Base-by-base conservation (phyloP, 1,139 yeast genomes). In the Wickerhamomyces sp. region DNA sequence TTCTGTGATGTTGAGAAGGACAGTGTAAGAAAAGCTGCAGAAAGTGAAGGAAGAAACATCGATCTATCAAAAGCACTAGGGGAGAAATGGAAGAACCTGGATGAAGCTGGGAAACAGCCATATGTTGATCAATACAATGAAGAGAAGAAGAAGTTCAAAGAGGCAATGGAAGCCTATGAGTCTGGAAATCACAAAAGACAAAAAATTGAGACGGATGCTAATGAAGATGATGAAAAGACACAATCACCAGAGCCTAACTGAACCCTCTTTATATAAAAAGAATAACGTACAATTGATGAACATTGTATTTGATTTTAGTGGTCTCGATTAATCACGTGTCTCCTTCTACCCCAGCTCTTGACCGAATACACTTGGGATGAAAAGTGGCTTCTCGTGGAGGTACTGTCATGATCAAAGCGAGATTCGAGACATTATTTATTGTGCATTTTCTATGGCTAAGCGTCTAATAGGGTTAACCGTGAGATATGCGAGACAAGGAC, bases 1-100 rank as follows among this genome's bases (percentile, higher is more conserved):
- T 88, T 84, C 55, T 88, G 96, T 61, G 96, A 88, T 42, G 64
- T 75, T 62, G 93, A 86, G 53, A 84, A 86, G 58, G 95, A 85
- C 35, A 68, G 74, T 36, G 72, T 86, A 31, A 77, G 75, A 46
- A 70, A 68, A 36, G 76, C 78, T 41, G 62, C 71, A 39, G 77
- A 70, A 35, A 55, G 55, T 18, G 60, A 59, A 32, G 81, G 79
- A 1, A 70, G 68, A 26, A 66, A 68, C 16, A 63, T 64, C 24
- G 95, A 85, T 52, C 67, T 86, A 38, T 80, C 93, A 2, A 78
- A 75, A 49, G 79, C 81, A 15, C 68, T 89, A 66, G 81, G 95
- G 1, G 96, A 86, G 46, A 79, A 80, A 4, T 89, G 97, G 97
- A 86, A 84, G 51, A 69, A 68, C 39, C 67, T 89, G 49, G 74